A percentile compares a stretch with the other conserved stretches of the same genome.
Evolutionary conservation across 75 land plant genomes (phyloP).

Genomic region (Selaginella tamariscina): DNA sequence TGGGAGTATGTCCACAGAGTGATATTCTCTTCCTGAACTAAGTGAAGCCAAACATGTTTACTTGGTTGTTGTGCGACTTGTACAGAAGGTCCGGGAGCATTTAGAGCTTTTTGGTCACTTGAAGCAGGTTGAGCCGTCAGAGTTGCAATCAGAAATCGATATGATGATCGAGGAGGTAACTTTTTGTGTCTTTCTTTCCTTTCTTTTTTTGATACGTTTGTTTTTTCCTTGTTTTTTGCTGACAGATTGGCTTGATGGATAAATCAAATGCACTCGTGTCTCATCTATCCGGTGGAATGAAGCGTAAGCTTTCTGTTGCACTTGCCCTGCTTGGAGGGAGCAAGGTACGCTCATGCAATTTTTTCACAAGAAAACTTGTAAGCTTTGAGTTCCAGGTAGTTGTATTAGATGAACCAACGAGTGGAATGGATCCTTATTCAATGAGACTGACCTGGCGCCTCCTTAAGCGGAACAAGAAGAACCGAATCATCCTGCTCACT

Average conservation of each 20-base stretch:
- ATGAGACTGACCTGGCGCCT: conserved; percentile 87
- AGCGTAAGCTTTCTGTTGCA: conserved; percentile 68
- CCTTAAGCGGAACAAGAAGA: conserved; percentile 61
- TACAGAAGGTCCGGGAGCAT: conserved; percentile 52
- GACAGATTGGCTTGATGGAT: conserved; percentile 58
- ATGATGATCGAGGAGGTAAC: conserved; percentile 69
- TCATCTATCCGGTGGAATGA: conserved; percentile 86
- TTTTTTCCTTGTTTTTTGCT: neutral
- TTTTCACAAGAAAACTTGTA: neutral
- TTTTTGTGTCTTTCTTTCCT: conserved; percentile 2
- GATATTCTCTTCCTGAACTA: conserved; percentile 22
- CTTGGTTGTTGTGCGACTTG: neutral
- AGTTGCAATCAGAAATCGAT: conserved; percentile 32
- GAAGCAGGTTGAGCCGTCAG: conserved; percentile 57
- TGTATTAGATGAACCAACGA: conserved; percentile 90
- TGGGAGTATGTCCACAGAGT: conserved; percentile 21
- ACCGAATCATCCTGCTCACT: conserved; percentile 66
- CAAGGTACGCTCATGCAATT: conserved; percentile 37
- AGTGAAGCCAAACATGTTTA: conserved; percentile 15
- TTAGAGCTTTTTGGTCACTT: conserved; percentile 63
- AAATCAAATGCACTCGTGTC: conserved; percentile 45
- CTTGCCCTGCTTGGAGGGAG: conserved; percentile 61
- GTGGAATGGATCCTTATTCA: conserved; percentile 94
- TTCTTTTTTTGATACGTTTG: neutral
- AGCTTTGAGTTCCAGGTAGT: conserved; percentile 36